Evolutionary conservation across 2,329 filamentous ascomycete species (phyloP).

Genomic region (Botrytis medusae): DNA sequence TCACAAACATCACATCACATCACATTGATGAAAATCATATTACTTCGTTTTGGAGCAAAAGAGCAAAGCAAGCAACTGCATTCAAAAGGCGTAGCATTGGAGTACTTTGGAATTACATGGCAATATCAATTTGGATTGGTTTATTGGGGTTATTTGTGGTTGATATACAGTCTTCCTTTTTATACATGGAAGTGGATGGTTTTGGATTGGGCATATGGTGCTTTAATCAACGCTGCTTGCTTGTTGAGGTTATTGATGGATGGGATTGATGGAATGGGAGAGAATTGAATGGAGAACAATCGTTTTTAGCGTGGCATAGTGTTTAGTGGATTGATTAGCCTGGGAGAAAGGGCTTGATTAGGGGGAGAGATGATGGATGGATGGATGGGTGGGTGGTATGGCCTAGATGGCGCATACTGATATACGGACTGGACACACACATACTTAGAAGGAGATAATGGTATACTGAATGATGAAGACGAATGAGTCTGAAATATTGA

Average conservation of each 20-base stretch:
- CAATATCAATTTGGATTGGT: slow-evolving; percentile 24
- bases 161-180: slow-evolving; percentile 6
- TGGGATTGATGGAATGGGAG: not conserved
- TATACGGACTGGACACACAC: not conserved
- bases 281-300: slow-evolving; percentile 15
- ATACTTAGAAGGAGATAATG: slow-evolving; percentile 16
- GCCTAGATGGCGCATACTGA: slow-evolving; percentile 6
- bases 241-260: not conserved
- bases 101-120: slow-evolving; percentile 21
- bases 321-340: not conserved
- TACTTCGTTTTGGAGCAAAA: slow-evolving; percentile 4
- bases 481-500: not conserved
- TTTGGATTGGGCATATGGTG: slow-evolving; percentile 22
- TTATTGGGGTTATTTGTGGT: slow-evolving; percentile 3
- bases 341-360: not conserved
- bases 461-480: slow-evolving; percentile 2
- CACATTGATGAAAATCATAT: not conserved
- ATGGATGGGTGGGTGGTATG: not conserved
- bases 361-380: not conserved
- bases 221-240: slow-evolving; percentile 14
- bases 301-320: slow-evolving; percentile 16
- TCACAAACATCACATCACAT: slow-evolving; percentile 4
- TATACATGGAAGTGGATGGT: slow-evolving; percentile 4
- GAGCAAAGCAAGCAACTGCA: slow-evolving; percentile 15
- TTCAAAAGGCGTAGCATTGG: slow-evolving; percentile 20